Base-by-base conservation (phyloP, 148 eudicot species). In the Chenopodium berlandieri region DNA sequence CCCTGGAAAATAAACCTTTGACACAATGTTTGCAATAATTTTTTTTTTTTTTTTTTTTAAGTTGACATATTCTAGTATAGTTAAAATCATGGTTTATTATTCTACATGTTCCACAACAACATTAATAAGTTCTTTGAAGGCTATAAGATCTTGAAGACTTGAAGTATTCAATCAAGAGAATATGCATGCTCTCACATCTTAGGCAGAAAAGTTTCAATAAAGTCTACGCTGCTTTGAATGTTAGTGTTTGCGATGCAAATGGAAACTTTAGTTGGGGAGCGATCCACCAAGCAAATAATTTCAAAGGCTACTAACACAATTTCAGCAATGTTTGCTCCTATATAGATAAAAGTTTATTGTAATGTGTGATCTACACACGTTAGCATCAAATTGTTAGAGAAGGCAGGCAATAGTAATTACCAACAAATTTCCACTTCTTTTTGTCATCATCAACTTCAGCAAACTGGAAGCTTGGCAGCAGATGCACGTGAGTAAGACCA, bases 381-480 rank as follows among this genome's bases (percentile, higher is more conserved):
- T 54, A 25, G 73, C 72, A 44, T 44, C 63, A 56, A 82, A 52
- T 58, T 32, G 65, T 44, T 47, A 62, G 47, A 66, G 62, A 67
- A 12, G 48, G 62, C 58, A 44, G 16, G 47, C 34, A 63, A 64
- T 60, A 67, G 34, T 79, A n/a, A 48, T 78, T 83, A 96, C 99
- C 99, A 52, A 82, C 90, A 85, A 48, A 75, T 85, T 92, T 92
- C 99, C 99, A 96, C 56, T 92, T 96, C 80, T 82, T 86, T 86
- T 92, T 96, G 68, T 89, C 87, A 77, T 96, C 99, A 84, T 91
- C 90, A 80, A 96, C 99, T 75, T 85, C 92, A 76, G 91, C 98
- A 90, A 96, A 96, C 63, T 96, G 98, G 85, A 92, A 96, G 85
- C 94, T 91, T 84, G 99, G 99, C 62, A 96, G 85, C 82, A 96